Base-by-base conservation (phyloP, 2,329 filamentous ascomycete species). In the Ophiostoma piceae region DNA sequence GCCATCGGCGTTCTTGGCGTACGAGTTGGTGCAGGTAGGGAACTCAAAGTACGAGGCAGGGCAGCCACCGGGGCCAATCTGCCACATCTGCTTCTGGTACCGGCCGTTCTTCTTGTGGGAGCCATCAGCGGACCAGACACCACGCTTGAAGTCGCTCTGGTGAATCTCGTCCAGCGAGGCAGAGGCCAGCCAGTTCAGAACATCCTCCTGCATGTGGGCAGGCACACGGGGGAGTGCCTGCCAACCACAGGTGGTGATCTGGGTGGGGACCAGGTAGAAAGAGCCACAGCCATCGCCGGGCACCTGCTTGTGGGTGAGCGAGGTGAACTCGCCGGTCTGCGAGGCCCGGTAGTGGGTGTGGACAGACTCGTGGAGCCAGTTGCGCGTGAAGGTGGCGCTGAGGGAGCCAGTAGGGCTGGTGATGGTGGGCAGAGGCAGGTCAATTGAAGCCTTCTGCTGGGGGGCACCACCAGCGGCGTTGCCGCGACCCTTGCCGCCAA, bases 221-320 rank as follows among this genome's bases (percentile, higher is more conserved):
- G 72, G 72, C 54, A 71, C 67, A 7, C 66, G 70, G 14, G 71
- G 71, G 14, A 68, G 16, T 8, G 68, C n/a, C 39, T 68, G 47
- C 72, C 71, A 72, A 19, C 72, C 72, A 39, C 72, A 73, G 66
- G 70, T 71, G 29, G 54, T 67, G n/a, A 71, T 68, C 29, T 16
- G 67, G 0, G 69, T 47, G 3, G 72, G 72, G 22, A 72, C 71
- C 6, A 70, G 67, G 69, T 73, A 71, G 70, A 75, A 72, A 60
- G 73, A 64, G 71, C 74, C 69, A 69, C 73, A 70, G 69, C 74
- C 71, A 69, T 74, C 69, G 68, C 74, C 66, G 8, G 70, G 70
- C 1, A 71, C 26, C 69, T 73, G 72, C 66, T 69, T 69, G 67
- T 70, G 70, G 29, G 70, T 71, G 6, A 71, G 32, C 6, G 68